Percentiles rank a stretch among this genome's conserved stretches.
phyloP scores from a whole-genome alignment of 176 grass and related monocot species.

The Aechmea fasciata region DNA sequence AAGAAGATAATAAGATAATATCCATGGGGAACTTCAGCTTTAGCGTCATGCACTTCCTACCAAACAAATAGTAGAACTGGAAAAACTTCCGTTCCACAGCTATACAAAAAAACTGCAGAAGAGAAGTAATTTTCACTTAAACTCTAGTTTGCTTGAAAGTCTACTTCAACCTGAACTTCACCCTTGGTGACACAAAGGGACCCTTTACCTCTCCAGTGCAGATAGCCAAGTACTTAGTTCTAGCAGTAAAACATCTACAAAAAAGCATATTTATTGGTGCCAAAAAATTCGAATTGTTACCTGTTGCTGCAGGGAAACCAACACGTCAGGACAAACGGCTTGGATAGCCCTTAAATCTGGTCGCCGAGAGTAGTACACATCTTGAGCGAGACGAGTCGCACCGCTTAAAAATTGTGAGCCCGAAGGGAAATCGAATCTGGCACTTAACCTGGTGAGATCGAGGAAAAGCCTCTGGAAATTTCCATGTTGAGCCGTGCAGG shows the following conservation, averaged over 20 bases:
- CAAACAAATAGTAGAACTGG: no score
- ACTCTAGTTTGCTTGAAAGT: no score
- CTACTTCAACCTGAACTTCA: no score
- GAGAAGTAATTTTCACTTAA: no score
- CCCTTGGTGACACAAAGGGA: no score
- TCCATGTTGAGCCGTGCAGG: slow-evolving; percentile 67
- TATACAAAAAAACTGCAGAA: no score
- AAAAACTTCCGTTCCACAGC: no score
- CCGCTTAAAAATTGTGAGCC: slow-evolving; percentile 66
- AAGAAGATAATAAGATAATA: no score
- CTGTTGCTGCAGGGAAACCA: slow-evolving; percentile 84
- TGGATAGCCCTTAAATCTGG: slow-evolving; percentile 48
- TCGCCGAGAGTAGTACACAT: slow-evolving; percentile 54
- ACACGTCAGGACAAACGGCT: slow-evolving; percentile 66
- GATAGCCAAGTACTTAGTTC: no score
- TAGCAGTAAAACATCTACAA: neutral
- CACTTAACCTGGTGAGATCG: slow-evolving; percentile 63
- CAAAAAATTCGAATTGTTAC: slow-evolving; percentile 29
- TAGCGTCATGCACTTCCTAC: no score
- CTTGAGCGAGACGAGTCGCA: slow-evolving; percentile 45
- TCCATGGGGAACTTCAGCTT: no score
- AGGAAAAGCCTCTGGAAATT: slow-evolving; percentile 89
- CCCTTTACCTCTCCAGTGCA: no score
- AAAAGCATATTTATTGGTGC: neutral
- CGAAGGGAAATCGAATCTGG: slow-evolving; percentile 57